Conservation (phyloP, 1,284 basidiomycete species). For the Apiotrichum laibachii region DNA sequence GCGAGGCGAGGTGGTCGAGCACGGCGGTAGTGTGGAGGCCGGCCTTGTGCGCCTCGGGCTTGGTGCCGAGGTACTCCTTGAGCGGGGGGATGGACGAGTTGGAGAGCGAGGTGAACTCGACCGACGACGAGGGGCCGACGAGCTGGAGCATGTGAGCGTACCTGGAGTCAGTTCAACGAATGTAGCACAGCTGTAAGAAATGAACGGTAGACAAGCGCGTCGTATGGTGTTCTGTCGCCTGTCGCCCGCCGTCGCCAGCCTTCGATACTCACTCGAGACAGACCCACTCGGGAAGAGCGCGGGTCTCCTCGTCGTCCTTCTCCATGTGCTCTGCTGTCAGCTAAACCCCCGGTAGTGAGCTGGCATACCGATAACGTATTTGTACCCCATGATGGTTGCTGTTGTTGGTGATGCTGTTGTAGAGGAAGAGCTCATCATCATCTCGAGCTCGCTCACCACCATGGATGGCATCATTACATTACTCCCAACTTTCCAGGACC, state of each 20-base stretch:
- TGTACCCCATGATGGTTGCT: conserved; percentile 26
- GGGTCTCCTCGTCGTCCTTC: conserved; percentile 73
- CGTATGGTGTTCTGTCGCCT: too few relatives aligned
- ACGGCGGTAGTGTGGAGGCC: conserved; percentile 64
- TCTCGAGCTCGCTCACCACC: not conserved
- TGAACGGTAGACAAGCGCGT: not conserved
- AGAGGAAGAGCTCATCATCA: not conserved
- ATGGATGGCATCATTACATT: not conserved
- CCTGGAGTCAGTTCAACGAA: conserved; percentile 25
- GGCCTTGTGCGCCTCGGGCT: conserved; percentile 51
- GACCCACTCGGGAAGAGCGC: conserved; percentile 76
- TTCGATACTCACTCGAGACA: conserved; percentile 66
- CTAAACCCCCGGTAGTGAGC: not conserved
- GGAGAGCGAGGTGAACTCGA: conserved; percentile 84
- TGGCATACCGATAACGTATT: conserved; percentile 47
- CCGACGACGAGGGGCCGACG: conserved; percentile 62
- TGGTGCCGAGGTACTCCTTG: conserved; percentile 49
- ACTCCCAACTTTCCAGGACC: not conserved
- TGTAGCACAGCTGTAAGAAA: not conserved
- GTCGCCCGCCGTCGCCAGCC: too few relatives aligned
- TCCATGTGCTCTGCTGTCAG: conserved; percentile 81
- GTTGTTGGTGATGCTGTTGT: not conserved
- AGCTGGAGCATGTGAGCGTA: conserved; percentile 71
- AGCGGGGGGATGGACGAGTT: conserved; percentile 64
- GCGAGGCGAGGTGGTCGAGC: conserved; percentile 61